Evolutionary conservation across 2,329 filamentous ascomycete genomes (phyloP).

Genomic region (Apiospora sp.): DNA sequence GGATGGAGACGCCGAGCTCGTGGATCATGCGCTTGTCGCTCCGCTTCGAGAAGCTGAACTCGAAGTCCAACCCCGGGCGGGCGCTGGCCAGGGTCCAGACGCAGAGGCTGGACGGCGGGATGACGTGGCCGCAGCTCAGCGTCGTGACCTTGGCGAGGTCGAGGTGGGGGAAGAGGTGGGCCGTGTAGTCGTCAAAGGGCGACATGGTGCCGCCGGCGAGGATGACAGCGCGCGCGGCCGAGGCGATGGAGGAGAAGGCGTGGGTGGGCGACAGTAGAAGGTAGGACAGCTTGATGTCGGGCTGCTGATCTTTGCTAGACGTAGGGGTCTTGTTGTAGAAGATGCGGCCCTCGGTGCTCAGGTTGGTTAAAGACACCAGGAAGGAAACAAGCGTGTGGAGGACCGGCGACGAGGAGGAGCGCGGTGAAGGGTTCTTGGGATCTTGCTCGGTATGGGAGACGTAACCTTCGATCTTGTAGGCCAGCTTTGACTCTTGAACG

Average conservation of each 20-base stretch:
- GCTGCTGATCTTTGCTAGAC: slow-evolving; percentile 37
- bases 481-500: slow-evolving; percentile 89
- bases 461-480: slow-evolving; percentile 94
- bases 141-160: slow-evolving; percentile 71
- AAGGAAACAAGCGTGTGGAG: slow-evolving; percentile 68
- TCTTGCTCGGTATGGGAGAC: slow-evolving; percentile 66
- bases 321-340: slow-evolving; percentile 62
- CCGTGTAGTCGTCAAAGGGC: slow-evolving; percentile 88
- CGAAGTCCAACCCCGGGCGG: slow-evolving; percentile 64
- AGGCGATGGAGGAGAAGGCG: slow-evolving; percentile 88
- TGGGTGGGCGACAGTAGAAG: slow-evolving; percentile 90
- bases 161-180: slow-evolving; percentile 84
- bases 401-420: slow-evolving; percentile 57
- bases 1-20: slow-evolving; percentile 76
- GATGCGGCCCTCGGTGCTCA: slow-evolving; percentile 74
- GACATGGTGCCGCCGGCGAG: slow-evolving; percentile 98
- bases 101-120: slow-evolving; percentile 81
- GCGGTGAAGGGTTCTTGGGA: slow-evolving; percentile 42
- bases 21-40: slow-evolving; percentile 72
- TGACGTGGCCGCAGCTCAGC: slow-evolving; percentile 93
- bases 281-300: slow-evolving; percentile 76
- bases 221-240: slow-evolving; percentile 85
- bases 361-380: slow-evolving; percentile 84
- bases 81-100: slow-evolving; percentile 72
- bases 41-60: slow-evolving; percentile 87